phyloP scores from a whole-genome alignment of 352 stramenopile genomes.

The Plasmopara halstedii region DNA sequence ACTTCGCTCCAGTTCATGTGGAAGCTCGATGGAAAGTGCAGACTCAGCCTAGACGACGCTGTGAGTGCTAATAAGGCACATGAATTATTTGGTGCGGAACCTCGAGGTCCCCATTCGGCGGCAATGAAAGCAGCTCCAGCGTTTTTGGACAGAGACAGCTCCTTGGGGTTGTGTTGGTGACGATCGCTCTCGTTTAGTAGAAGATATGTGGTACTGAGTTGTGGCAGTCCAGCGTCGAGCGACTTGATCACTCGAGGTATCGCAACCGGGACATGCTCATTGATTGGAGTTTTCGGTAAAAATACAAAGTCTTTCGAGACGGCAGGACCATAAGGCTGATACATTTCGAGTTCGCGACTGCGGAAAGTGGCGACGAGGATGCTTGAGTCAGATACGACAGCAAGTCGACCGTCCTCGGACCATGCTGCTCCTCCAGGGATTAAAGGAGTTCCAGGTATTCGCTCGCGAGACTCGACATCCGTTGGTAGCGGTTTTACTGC shows the following conservation, averaged over 20 bases:
- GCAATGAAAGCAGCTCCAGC: constrained; percentile 48
- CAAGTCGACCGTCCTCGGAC: constrained; percentile 66
- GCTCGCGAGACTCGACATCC: constrained; percentile 44
- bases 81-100: constrained; percentile 58
- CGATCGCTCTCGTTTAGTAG: constrained; percentile 57
- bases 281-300: constrained; percentile 27
- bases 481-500: constrained; percentile 12
- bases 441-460: constrained; percentile 64
- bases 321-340: constrained; percentile 60
- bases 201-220: constrained; percentile 46
- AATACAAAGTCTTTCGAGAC: constrained; percentile 84
- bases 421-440: constrained; percentile 56
- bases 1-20: constrained; percentile 71
- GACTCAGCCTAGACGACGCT: constrained; percentile 43
- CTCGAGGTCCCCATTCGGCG: constrained; percentile 61
- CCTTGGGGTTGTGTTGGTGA: constrained; percentile 74
- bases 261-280: constrained; percentile 43
- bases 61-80: constrained; percentile 65
- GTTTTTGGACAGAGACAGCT: constrained; percentile 76
- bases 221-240: constrained; percentile 19
- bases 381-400: constrained; percentile 62
- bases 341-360: constrained; percentile 76
- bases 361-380: constrained; percentile 75
- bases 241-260: constrained; percentile 42
- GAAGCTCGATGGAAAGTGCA: constrained; percentile 75